Percentiles rank a stretch among this genome's conserved stretches.
phyloP scores from a whole-genome alignment of 1,284 basidiomycete genomes.

The Ustilago loliicola region DNA sequence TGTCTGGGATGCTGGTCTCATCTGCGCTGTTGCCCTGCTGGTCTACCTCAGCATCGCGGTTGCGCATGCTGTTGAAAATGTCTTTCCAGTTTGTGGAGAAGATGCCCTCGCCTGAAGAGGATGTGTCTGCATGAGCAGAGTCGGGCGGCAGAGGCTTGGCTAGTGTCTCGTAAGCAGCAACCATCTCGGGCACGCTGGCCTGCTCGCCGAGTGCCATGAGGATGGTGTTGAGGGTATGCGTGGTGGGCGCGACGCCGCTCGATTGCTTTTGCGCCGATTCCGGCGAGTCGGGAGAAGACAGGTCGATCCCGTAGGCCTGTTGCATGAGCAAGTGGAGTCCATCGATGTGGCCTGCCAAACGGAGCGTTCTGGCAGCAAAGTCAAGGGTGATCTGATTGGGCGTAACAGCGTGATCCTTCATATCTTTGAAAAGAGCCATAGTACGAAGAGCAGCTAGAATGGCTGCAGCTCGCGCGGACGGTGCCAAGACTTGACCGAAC shows the following conservation, averaged over 20 bases:
- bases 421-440: constrained; percentile 55
- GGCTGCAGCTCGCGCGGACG: constrained; percentile 44
- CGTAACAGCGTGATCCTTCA: constrained; percentile 50
- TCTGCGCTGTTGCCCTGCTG: constrained; percentile 15
- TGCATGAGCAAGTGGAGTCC: constrained; percentile 56
- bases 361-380: constrained; percentile 57
- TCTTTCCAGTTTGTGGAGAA: constrained; percentile 48
- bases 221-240: constrained; percentile 66
- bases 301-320: constrained; percentile 63
- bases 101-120: constrained; percentile 28
- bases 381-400: constrained; percentile 59
- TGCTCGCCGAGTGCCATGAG: constrained; percentile 69
- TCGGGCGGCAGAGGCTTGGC: constrained; percentile 50
- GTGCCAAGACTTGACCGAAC: constrained; percentile 45
- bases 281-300: constrained; percentile 52
- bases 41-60: constrained; percentile 16
- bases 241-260: constrained; percentile 36
- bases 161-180: constrained; percentile 64
- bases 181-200: constrained; percentile 63
- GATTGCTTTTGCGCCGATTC: constrained; percentile 13
- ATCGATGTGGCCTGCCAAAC: constrained; percentile 62
- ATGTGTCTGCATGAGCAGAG: constrained; percentile 1
- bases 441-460: constrained; percentile 53
- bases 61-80: constrained; percentile 45
- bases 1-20: constrained; percentile 20